phyloP scores from a whole-genome alignment of 768 basidiomycete species.

The Tremella fuciformis region DNA sequence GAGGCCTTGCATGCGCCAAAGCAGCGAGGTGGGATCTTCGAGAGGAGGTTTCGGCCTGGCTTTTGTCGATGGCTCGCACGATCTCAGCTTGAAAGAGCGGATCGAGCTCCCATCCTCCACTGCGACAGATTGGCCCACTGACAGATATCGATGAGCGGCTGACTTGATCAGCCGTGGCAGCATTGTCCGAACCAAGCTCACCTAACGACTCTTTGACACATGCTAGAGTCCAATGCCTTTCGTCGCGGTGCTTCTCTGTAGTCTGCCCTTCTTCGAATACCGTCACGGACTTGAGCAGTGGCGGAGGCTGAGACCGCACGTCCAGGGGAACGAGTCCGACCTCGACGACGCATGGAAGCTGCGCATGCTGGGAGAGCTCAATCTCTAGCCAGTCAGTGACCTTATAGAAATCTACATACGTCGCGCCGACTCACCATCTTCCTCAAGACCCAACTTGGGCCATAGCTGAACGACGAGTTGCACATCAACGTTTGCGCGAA shows the following conservation, averaged over 20 bases:
- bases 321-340: neutral
- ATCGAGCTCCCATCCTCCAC: neutral
- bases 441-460: constrained; percentile 36
- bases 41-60: neutral
- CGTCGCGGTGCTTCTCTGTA: neutral
- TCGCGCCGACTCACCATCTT: constrained; percentile 31
- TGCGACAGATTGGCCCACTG: neutral
- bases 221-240: neutral
- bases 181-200: neutral
- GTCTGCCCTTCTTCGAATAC: neutral
- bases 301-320: neutral
- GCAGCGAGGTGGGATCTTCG: neutral
- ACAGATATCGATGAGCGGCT: neutral
- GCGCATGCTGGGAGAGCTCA: too few relatives aligned
- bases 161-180: neutral
- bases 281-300: neutral
- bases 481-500: constrained; percentile 9
- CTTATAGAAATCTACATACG: too few relatives aligned
- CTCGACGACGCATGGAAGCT: neutral
- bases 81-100: constrained; percentile 2
- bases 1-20: neutral
- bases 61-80: constrained; percentile 6
- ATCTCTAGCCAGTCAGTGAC: too few relatives aligned
- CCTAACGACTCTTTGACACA: neutral
- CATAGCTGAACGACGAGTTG: constrained; percentile 32